Conservation (phyloP, 1,139 yeast species). For the Scheffersomyces lignicola region DNA sequence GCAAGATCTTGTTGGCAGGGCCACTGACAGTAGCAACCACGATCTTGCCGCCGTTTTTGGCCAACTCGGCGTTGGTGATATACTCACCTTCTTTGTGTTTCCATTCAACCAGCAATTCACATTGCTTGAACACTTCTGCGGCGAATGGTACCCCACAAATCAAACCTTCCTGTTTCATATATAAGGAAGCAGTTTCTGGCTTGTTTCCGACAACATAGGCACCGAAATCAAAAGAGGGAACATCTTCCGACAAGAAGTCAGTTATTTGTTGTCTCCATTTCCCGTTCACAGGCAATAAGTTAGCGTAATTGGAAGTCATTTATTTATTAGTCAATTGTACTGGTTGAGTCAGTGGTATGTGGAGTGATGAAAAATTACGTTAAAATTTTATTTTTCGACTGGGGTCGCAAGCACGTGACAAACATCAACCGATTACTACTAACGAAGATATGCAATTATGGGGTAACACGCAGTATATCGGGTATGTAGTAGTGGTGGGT, state of each 20-base stretch:
- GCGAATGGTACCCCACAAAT: conserved; percentile 93
- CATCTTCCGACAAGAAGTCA: conserved; percentile 79
- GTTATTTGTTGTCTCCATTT: conserved; percentile 79
- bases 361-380: too few relatives aligned
- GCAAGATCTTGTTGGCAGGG: conserved; percentile 71
- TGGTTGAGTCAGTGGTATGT: too few relatives aligned
- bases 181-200: conserved; percentile 69
- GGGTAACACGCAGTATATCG: too few relatives aligned
- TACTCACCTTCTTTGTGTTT: conserved; percentile 64
- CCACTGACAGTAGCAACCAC: conserved; percentile 81
- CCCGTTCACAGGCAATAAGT: conserved; percentile 72
- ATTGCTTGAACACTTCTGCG: conserved; percentile 77
- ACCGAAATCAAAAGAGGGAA: conserved; percentile 91
- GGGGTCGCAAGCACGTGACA: too few relatives aligned
- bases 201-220: conserved; percentile 90
- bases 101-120: conserved; percentile 75
- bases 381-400: too few relatives aligned
- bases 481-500: too few relatives aligned
- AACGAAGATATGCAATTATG: too few relatives aligned
- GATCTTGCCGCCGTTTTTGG: conserved; percentile 51
- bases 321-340: too few relatives aligned
- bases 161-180: conserved; percentile 78
- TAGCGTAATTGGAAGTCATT: conserved; percentile 38
- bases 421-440: too few relatives aligned
- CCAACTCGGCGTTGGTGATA: conserved; percentile 44